These are phyloP conservation scores for Paraphoma sp. DNA, from an alignment of 2,329 filamentous ascomycete genomes.

Conservation along the genomic window DNA sequence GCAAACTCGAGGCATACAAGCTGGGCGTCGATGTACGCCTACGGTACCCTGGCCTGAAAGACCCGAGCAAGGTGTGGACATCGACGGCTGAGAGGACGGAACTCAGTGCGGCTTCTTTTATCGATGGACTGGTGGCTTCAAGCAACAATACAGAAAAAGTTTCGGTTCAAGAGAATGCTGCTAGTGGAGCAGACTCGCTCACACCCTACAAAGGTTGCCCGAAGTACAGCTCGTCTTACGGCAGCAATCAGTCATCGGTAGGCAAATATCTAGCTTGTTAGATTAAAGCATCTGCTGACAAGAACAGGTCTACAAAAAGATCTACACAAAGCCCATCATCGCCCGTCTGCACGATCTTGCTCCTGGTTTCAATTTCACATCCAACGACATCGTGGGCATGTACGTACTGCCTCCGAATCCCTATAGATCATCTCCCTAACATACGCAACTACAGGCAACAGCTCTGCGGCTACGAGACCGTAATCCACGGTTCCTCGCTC, in stretches of 20 bases:
- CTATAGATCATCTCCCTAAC: neutral
- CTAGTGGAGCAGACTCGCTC: constrained; percentile 65
- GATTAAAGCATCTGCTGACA: neutral
- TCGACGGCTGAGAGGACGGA: constrained; percentile 68
- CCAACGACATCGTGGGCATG: constrained; percentile 69
- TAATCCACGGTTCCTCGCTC: constrained; percentile 66
- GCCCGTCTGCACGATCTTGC: constrained; percentile 61
- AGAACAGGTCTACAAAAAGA: constrained; percentile 54
- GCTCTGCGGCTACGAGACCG: constrained; percentile 70
- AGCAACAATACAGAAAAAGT: constrained; percentile 63
- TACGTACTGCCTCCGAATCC: neutral
- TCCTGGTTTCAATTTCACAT: constrained; percentile 68
- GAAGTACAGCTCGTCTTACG: constrained; percentile 64
- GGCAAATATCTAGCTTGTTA: neutral
- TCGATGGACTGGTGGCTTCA: constrained; percentile 62
- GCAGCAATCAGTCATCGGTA: constrained; percentile 61
- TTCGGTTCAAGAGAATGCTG: constrained; percentile 62
- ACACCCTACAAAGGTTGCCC: constrained; percentile 72
- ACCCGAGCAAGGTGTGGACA: constrained; percentile 65
- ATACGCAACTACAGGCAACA: constrained; percentile 52
- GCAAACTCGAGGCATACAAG: constrained; percentile 65
- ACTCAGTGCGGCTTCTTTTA: constrained; percentile 64
- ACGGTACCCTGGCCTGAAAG: constrained; percentile 62
- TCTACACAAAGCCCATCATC: constrained; percentile 67
- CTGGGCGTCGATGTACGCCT: constrained; percentile 66